These are phyloP conservation scores for Talaromyces atroroseus DNA, from an alignment of 2,329 filamentous ascomycete genomes.

Conservation along the genomic window DNA sequence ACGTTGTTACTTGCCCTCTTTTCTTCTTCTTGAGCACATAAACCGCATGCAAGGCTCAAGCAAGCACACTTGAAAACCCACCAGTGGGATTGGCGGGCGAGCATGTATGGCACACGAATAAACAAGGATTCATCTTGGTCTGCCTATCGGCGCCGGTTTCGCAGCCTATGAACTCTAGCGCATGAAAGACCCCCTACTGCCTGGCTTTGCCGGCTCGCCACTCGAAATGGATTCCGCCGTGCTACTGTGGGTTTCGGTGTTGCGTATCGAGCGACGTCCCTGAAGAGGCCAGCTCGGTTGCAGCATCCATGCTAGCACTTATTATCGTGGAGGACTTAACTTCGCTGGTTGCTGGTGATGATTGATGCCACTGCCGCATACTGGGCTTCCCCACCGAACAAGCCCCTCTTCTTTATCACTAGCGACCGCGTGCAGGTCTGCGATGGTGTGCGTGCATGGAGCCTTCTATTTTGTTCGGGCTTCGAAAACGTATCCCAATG, in stretches of 20 bases:
- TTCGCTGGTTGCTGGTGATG: background rate
- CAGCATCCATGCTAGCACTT: background rate
- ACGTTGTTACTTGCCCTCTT: background rate
- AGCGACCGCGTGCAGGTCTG: background rate
- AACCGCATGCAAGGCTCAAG: background rate
- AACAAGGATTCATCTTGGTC: background rate
- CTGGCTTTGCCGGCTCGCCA: conserved; percentile 3
- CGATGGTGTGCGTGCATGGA: background rate
- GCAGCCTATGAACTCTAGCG: background rate
- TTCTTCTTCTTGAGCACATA: conserved; percentile 1
- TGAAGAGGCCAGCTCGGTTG: conserved; percentile 1
- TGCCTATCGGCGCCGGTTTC: background rate
- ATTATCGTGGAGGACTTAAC: background rate
- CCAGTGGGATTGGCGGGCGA: background rate
- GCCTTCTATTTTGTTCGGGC: background rate
- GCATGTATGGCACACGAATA: conserved; percentile 1
- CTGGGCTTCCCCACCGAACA: conserved; percentile 2
- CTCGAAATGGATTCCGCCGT: background rate
- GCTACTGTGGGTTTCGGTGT: background rate
- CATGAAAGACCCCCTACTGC: background rate
- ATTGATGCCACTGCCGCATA: background rate
- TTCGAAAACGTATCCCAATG: background rate
- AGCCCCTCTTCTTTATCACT: conserved; percentile 5
- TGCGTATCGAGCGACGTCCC: background rate
- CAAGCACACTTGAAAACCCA: background rate